These are phyloP conservation scores for Zizania palustris DNA, from an alignment of 202 grass and related monocot species.

Conservation along the genomic window DNA sequence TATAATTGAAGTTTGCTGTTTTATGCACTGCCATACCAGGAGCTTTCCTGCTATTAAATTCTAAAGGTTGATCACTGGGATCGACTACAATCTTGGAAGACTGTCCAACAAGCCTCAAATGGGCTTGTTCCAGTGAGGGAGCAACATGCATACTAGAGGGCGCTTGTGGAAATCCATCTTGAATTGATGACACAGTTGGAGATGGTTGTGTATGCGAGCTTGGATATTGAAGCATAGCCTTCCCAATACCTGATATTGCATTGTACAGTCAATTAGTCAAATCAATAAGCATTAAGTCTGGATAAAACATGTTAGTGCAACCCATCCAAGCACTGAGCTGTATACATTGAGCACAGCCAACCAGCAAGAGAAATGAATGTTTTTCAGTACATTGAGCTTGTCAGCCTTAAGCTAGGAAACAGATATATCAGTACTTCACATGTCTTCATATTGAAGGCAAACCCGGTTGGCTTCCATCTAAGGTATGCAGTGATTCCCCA, in stretches of 20 bases:
- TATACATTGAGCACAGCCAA: background rate
- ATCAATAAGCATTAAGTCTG: conserved; percentile 19
- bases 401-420: too few species aligned
- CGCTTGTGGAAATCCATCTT: conserved; percentile 61
- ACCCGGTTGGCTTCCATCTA: conserved; percentile 57
- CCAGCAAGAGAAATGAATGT: too few species aligned
- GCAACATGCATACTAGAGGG: conserved; percentile 43
- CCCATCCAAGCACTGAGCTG: background rate
- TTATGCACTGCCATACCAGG: conserved; percentile 53
- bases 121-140: conserved; percentile 37
- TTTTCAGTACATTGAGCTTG: too few species aligned
- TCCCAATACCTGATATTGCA: conserved; percentile 58
- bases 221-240: conserved; percentile 55
- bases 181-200: conserved; percentile 51
- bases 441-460: conserved; percentile 31
- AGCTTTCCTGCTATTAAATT: conserved; percentile 60
- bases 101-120: conserved; percentile 42
- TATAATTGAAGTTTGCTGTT: conserved; percentile 53
- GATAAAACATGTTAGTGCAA: conserved; percentile 20
- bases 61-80: conserved; percentile 65
- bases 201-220: conserved; percentile 52
- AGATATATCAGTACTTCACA: background rate
- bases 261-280: conserved; percentile 49
- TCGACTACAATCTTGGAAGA: conserved; percentile 43
- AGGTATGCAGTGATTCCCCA: conserved; percentile 61